Base-by-base conservation (phyloP, 768 basidiomycete genomes). In the Collybiopsis luxurians region DNA sequence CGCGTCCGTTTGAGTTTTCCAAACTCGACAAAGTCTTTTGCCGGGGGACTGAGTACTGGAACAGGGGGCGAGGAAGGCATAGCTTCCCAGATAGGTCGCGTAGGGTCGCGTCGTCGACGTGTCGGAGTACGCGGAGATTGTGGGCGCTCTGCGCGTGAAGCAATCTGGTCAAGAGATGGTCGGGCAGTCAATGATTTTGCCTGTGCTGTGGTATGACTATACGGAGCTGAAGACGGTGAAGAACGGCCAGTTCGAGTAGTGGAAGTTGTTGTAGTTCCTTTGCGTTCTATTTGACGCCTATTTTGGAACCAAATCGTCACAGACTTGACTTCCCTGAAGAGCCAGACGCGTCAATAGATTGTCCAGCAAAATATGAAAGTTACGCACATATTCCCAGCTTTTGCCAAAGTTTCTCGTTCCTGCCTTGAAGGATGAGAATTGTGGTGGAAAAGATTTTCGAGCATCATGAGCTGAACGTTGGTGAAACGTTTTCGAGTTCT, bases 261-360 rank as follows among this genome's bases (percentile, higher is more conserved):
- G 39, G 55, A 55, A 55, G 28, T 60, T 54, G 60, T 55, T 61
- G 60, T 64, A 60, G 17, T 60, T 34, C 55, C 51, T 53, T 71
- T 73, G 56, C 76, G 78, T 47, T 72, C 56, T 34, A 69, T 85
- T 64, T 90, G 87, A 15, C 89, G 84, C 70, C 84, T 89, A 68
- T 91, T 91, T 71, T 91, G 89, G 67, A 90, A 90, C 89, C 89
- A 91, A 39, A 90, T 85, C n/a, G 87, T 86, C 53, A 86, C 84
- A 1, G 84, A 85, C 62, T 84, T 85, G 27, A 79, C 75, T 66
- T 86, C 84, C 85, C 85, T 86, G 59, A 54, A 59, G 43, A 36
- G 48, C 44, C 46, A 46, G 27, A 54, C 53, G 53, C 53, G 53
- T 54, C 9, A 36, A 34, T 12, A n/a, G 5, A 50, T 44, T 43